Evolutionary conservation across 2,329 filamentous ascomycete species (phyloP).

Genomic region (Tolypocladium tundrense): DNA sequence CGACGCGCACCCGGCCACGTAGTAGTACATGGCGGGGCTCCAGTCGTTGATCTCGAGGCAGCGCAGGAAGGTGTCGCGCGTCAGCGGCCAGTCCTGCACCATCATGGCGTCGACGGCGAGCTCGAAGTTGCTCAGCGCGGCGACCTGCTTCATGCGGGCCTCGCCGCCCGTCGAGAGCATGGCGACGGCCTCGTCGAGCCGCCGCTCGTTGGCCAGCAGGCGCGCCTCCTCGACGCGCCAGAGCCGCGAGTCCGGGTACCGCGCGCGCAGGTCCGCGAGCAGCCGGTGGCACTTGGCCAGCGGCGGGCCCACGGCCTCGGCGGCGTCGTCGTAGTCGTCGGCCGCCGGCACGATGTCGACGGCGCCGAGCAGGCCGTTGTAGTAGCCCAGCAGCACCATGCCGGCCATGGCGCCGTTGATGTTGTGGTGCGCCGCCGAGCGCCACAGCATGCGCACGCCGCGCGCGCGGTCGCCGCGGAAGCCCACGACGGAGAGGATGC

Average conservation of each 20-base stretch:
- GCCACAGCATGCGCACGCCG: constrained; percentile 82
- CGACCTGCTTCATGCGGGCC: constrained; percentile 77
- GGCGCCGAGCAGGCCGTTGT: constrained; percentile 76
- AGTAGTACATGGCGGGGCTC: constrained; percentile 85
- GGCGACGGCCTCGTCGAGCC: constrained; percentile 57
- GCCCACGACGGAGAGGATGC: constrained; percentile 76
- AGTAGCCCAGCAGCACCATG: constrained; percentile 72
- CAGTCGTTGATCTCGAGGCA: constrained; percentile 80
- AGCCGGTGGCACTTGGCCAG: constrained; percentile 55
- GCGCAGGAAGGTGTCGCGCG: constrained; percentile 62
- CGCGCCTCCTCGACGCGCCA: constrained; percentile 87
- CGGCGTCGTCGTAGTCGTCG: constrained; percentile 41
- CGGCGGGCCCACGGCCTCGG: constrained; percentile 62
- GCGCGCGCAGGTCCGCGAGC: constrained; percentile 60
- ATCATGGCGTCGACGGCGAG: constrained; percentile 70
- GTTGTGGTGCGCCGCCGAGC: constrained; percentile 74
- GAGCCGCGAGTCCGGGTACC: constrained; percentile 72
- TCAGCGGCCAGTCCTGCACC: constrained; percentile 63
- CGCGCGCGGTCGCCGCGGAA: constrained; percentile 81
- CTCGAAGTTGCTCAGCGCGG: constrained; percentile 79
- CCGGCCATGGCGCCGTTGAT: constrained; percentile 88
- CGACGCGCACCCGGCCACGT: constrained; percentile 69
- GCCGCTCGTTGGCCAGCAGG: constrained; percentile 55
- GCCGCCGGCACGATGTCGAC: constrained; percentile 72
- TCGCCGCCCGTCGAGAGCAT: constrained; percentile 49